A percentile compares a stretch with the other conserved stretches of the same genome.
Conservation (phyloP, 345 rosid species). For the Eucalyptus curtisii region DNA sequence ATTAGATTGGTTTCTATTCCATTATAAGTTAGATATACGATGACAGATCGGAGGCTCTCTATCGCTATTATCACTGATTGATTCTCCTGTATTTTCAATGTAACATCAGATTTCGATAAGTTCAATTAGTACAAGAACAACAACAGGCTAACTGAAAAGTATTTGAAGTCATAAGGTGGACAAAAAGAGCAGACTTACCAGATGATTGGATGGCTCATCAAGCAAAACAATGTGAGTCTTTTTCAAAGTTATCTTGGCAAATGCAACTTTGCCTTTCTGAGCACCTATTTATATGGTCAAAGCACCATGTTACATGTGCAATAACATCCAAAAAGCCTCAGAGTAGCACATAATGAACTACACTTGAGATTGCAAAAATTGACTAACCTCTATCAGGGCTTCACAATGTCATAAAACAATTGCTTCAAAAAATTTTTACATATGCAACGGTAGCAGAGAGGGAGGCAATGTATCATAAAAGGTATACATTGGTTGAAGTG, state of each 20-base stretch:
- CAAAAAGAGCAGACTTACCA: neutral
- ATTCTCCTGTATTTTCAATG: neutral
- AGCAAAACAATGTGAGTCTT: neutral
- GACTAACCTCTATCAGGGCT: too few species aligned
- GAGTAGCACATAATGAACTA: neutral
- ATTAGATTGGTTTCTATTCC: neutral
- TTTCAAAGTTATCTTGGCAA: neutral
- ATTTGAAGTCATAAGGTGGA: neutral
- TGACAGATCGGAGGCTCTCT: neutral
- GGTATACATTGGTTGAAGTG: too few species aligned
- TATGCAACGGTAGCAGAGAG: too few species aligned
- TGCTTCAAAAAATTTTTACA: too few species aligned
- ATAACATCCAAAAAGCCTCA: neutral
- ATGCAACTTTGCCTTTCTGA: fast-evolving
- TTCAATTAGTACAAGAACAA: neutral
- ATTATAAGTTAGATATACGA: neutral
- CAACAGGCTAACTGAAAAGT: neutral
- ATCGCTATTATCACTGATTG: neutral
- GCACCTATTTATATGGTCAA: neutral
- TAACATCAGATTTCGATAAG: neutral
- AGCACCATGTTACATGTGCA: neutral
- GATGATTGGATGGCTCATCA: neutral
- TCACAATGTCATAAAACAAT: too few species aligned
- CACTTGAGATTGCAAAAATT: neutral
- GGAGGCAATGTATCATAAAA: too few species aligned